A percentile compares a stretch with the other conserved stretches of the same genome.
phyloP scores from a whole-genome alignment of 208 protist species.

The Trypanosoma lewisi region DNA sequence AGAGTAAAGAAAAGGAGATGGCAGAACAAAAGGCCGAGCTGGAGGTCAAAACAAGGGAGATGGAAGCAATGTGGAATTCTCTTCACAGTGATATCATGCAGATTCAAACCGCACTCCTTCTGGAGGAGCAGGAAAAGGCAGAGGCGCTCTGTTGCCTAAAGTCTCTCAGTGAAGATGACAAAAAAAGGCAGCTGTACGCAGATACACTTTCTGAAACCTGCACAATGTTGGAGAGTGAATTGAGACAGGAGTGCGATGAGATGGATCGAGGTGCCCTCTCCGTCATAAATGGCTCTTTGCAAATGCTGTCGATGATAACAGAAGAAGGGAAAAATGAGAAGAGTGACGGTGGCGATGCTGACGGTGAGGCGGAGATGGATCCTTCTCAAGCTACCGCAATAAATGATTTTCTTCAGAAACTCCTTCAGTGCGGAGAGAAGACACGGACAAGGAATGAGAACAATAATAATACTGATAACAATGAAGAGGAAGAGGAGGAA shows the following conservation, averaged over 20 bases:
- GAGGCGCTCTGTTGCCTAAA: constrained; percentile 1
- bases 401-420: constrained; percentile 6
- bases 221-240: background rate
- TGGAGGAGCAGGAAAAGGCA: constrained; percentile 5
- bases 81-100: constrained; percentile 10
- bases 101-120: background rate
- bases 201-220: background rate
- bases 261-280: background rate
- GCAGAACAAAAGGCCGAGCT: constrained; percentile 12
- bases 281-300: background rate
- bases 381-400: background rate
- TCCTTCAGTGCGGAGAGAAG: constrained; percentile 5
- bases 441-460: too few species aligned
- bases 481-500: background rate
- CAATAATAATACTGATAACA: too few species aligned
- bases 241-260: constrained; percentile 15
- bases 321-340: background rate
- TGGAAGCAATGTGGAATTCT: constrained; percentile 8
- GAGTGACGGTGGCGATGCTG: too few species aligned
- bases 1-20: background rate
- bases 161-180: background rate
- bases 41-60: constrained; percentile 1
- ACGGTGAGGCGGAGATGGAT: constrained; percentile 4
- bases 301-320: background rate
- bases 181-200: background rate